Percentiles rank a stretch among this genome's conserved stretches.
These are phyloP conservation scores for Hibiscus mutabilis DNA, from an alignment of 345 rosid genomes.

Conservation along the genomic window DNA sequence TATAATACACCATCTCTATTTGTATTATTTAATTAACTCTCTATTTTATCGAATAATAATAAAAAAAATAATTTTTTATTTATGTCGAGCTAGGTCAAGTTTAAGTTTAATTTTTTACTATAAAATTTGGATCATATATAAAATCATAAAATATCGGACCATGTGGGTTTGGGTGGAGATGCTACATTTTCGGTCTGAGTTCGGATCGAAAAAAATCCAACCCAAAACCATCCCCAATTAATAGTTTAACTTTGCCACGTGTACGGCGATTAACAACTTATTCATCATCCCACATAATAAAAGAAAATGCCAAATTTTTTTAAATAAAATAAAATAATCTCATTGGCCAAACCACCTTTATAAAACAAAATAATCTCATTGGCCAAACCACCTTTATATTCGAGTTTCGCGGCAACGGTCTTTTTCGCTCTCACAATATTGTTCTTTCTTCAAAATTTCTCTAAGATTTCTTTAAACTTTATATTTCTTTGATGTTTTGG, in stretches of 20 bases:
- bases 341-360: neutral
- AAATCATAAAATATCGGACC: too few relatives aligned
- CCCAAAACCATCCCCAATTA: too few relatives aligned
- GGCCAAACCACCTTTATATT: conserved; percentile 31
- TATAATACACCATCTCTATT: too few relatives aligned
- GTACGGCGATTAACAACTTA: neutral
- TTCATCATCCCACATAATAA: neutral
- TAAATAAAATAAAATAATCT: neutral
- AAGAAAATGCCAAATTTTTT: neutral
- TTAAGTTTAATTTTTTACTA: too few relatives aligned
- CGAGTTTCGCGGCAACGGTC: conserved; percentile 64
- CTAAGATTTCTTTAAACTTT: neutral
- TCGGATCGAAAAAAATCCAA: too few relatives aligned
- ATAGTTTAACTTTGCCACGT: neutral
- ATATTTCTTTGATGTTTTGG: neutral
- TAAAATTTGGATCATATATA: too few relatives aligned
- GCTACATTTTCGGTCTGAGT: too few relatives aligned
- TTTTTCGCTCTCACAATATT: neutral
- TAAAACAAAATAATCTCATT: conserved; percentile 13
- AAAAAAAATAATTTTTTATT: too few relatives aligned
- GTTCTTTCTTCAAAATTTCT: neutral
- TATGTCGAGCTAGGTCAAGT: too few relatives aligned
- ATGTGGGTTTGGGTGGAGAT: too few relatives aligned
- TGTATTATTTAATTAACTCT: too few relatives aligned
- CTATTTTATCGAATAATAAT: too few relatives aligned